These are phyloP conservation scores for Ogataea salicorniae DNA, from an alignment of 805 yeast species.

Conservation along the genomic window DNA sequence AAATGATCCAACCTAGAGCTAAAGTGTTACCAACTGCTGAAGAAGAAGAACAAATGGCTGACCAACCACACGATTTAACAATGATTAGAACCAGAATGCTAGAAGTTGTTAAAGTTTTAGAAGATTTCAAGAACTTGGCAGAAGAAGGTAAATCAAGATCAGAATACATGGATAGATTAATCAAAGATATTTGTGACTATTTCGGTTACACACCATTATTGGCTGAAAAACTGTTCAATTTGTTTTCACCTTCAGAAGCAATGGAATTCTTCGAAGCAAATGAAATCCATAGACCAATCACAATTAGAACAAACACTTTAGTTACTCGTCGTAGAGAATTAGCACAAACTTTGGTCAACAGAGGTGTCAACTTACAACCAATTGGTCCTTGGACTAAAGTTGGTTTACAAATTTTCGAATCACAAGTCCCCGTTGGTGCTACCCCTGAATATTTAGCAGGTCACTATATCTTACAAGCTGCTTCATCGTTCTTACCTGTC, in stretches of 20 bases:
- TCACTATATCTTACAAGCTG: constrained; percentile 96
- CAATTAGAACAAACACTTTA: constrained; percentile 95
- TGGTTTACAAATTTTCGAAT: constrained; percentile 94
- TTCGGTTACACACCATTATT: constrained; percentile 89
- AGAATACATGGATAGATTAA: constrained; percentile 72
- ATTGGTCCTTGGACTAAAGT: constrained; percentile 98
- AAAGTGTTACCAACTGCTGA: constrained; percentile 66
- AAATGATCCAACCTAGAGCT: constrained; percentile 65
- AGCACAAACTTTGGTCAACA: constrained; percentile 89
- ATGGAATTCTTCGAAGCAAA: constrained; percentile 98
- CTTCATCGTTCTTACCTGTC: constrained; percentile 94
- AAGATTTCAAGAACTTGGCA: constrained; percentile 75
- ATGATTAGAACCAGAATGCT: constrained; percentile 89
- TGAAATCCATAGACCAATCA: constrained; percentile 93
- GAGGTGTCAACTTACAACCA: constrained; percentile 97
- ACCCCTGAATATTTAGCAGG: constrained; percentile 99
- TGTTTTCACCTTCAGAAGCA: constrained; percentile 93
- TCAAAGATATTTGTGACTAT: constrained; percentile 84
- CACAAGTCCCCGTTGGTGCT: constrained; percentile 99
- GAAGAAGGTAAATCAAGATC: constrained; percentile 85
- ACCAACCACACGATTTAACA: constrained; percentile 68
- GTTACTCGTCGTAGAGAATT: constrained; percentile 92
- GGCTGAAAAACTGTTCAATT: constrained; percentile 88
- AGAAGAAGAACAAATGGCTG: constrained; percentile 52
- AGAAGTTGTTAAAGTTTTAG: constrained; percentile 90